These are phyloP conservation scores for Brassica incana DNA, from an alignment of 345 rosid genomes.

Conservation along the genomic window DNA sequence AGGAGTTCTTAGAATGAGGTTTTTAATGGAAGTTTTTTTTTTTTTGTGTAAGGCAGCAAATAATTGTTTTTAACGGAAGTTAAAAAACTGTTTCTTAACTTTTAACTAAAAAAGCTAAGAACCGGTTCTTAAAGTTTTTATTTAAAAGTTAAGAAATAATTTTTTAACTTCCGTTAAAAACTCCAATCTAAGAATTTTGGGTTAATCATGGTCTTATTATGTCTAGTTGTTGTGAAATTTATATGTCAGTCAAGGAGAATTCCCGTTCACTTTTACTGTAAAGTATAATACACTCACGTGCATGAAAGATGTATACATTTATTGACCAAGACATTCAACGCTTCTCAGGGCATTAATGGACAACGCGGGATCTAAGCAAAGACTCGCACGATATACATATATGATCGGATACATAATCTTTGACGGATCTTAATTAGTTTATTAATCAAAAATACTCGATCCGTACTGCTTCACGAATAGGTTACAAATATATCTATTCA, in stretches of 20 bases:
- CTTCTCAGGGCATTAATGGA: neutral
- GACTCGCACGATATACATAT: constrained; percentile 24
- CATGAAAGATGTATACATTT: constrained; percentile 4
- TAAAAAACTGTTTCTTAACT: too few relatives aligned
- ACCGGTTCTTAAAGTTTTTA: too few relatives aligned
- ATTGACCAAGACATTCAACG: constrained; percentile 3
- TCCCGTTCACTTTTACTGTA: neutral
- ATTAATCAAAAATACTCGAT: neutral
- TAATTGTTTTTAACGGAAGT: too few relatives aligned
- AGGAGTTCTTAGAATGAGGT: too few relatives aligned
- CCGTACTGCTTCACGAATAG: constrained; percentile 8
- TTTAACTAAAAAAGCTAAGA: too few relatives aligned
- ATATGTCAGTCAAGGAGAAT: neutral
- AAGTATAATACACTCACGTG: neutral
- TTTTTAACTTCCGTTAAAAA: too few relatives aligned
- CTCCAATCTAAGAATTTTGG: too few relatives aligned
- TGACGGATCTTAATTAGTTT: neutral
- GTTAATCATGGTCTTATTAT: neutral
- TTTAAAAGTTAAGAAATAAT: too few relatives aligned
- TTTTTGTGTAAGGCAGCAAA: too few relatives aligned
- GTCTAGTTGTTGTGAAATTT: neutral
- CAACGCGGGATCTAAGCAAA: constrained; percentile 2
- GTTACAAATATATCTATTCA: constrained; percentile 7
- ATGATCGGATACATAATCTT: neutral
- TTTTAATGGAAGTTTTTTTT: too few relatives aligned